Evolutionary conservation across 192 early-diverging fungal species (phyloP).

Genomic region (Dissophora ornata): DNA sequence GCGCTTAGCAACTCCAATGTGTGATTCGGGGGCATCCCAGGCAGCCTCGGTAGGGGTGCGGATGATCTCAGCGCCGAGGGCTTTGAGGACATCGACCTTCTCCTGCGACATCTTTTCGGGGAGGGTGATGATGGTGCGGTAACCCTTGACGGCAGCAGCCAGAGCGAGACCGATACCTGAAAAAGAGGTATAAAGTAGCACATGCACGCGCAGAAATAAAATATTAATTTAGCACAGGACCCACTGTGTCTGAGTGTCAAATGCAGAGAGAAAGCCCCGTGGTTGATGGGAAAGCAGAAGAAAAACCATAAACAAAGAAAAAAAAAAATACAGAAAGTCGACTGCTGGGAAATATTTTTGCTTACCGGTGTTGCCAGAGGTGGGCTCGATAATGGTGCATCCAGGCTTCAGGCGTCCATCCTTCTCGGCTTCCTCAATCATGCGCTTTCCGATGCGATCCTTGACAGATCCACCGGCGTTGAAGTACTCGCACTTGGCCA

Average conservation of each 20-base stretch:
- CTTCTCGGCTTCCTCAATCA: constrained; percentile 95
- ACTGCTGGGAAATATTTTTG: not conserved
- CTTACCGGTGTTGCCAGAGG: constrained; percentile 97
- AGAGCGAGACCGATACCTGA: constrained; percentile 92
- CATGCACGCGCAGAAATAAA: constrained; percentile 1
- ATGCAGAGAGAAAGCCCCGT: too few species aligned
- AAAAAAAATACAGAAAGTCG: constrained; percentile 13
- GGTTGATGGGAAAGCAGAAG: too few species aligned
- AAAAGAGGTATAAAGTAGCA: not conserved
- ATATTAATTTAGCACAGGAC: too few species aligned
- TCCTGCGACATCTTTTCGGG: constrained; percentile 99
- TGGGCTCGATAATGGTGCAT: constrained; percentile 97
- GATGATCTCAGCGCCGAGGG: constrained; percentile 96
- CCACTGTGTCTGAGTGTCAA: constrained; percentile 10
- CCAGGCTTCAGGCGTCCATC: constrained; percentile 93
- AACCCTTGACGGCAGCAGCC: constrained; percentile 98
- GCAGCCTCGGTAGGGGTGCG: constrained; percentile 99
- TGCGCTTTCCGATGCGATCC: constrained; percentile 97
- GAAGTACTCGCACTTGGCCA: constrained; percentile 99
- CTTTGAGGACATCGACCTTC: constrained; percentile 99
- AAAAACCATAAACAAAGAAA: constrained; percentile 41
- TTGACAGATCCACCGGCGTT: constrained; percentile 99
- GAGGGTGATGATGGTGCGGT: constrained; percentile 97
- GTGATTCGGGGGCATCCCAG: constrained; percentile 98
- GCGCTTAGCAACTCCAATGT: constrained; percentile 96